A percentile compares a stretch with the other conserved stretches of the same genome.
Conservation (phyloP, 495 filamentous ascomycete genomes). For the Penicillium soppii region DNA sequence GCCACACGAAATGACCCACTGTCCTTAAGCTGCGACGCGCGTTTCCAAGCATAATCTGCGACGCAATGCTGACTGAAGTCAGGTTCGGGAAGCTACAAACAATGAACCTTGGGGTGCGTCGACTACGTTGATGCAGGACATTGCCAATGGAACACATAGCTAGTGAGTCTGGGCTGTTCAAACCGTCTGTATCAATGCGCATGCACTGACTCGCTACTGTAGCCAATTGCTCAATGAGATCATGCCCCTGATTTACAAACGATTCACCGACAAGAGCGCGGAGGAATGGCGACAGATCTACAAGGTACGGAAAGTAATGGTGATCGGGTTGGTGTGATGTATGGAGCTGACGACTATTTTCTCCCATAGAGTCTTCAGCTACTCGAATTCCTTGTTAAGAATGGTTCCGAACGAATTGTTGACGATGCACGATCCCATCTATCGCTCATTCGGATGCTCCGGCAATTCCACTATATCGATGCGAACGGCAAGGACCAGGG, state of each 20-base stretch:
- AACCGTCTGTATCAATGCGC: constrained; percentile 9
- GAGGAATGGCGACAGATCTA: constrained; percentile 99
- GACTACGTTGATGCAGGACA: constrained; percentile 91
- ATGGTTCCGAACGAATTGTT: constrained; percentile 95
- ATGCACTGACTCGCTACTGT: constrained; percentile 17
- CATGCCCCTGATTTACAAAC: constrained; percentile 99
- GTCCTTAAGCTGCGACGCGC: not conserved
- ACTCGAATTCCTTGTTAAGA: constrained; percentile 96
- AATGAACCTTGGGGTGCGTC: constrained; percentile 97
- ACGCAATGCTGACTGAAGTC: constrained; percentile 20
- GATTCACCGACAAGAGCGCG: constrained; percentile 96
- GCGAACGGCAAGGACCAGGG: constrained; percentile 97
- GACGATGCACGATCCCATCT: constrained; percentile 96
- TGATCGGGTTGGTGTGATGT: not conserved
- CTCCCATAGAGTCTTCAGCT: constrained; percentile 75
- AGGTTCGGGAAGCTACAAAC: constrained; percentile 96
- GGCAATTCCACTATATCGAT: constrained; percentile 98
- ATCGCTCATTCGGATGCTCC: constrained; percentile 94
- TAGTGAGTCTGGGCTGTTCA: constrained; percentile 64
- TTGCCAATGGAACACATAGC: constrained; percentile 95
- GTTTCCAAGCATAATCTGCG: not conserved
- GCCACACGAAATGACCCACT: constrained; percentile 5
- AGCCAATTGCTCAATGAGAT: constrained; percentile 98
- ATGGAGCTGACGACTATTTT: constrained; percentile 1
- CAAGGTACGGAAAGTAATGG: constrained; percentile 56